Evolutionary conservation across 345 rosid species (phyloP), one percentile per base, ranked within the genome.

Genomic region (Acer campestre): DNA sequence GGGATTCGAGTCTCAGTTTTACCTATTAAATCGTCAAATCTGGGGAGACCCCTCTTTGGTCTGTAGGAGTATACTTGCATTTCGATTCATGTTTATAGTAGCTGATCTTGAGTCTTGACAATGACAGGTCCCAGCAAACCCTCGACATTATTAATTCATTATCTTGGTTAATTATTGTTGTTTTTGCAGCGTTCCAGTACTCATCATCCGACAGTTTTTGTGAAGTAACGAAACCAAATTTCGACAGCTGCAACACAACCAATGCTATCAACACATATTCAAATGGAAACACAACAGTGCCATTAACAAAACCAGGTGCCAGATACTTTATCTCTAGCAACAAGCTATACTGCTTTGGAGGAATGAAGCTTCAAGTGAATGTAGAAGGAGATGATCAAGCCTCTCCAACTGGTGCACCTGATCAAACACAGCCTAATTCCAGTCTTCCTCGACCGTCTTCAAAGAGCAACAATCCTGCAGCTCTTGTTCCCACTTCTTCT

Each of bases 211-310:
- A 94, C 75, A 90, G 85, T 59, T 89, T 97, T 44, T 70, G 76
- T 38, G 93, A 93, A 80, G 93, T 90, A 65, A 85, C 84, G 4
- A 84, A 82, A 79, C 70, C 83, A 10, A 82, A 80, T 13, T 97
- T 67, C 76, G 82, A 82, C 42, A 77, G 62, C 23, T 94, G 98
- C 88, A 89, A 85, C 86, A 88, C 89, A 6, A 86, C 89, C 11
- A 78, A 89, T 9, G 82, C 74, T 2, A 18, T 90, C 7, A 82
- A 75, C n/a, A 84, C 88, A 31, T 97, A 79, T 80, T 68, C 94
- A 29, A 89, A 81, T 55, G 98, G 98, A 67, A 97, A 97, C 89
- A 94, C 97, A 23, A 86, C 98, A 6, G 78, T 97, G 3, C 56
- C 94, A 12, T 73, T 97, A 67, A 67, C 91, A 3, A 75, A 84